Base-by-base conservation (phyloP, 176 grass and related monocot species). In the Aegilops umbellulata region DNA sequence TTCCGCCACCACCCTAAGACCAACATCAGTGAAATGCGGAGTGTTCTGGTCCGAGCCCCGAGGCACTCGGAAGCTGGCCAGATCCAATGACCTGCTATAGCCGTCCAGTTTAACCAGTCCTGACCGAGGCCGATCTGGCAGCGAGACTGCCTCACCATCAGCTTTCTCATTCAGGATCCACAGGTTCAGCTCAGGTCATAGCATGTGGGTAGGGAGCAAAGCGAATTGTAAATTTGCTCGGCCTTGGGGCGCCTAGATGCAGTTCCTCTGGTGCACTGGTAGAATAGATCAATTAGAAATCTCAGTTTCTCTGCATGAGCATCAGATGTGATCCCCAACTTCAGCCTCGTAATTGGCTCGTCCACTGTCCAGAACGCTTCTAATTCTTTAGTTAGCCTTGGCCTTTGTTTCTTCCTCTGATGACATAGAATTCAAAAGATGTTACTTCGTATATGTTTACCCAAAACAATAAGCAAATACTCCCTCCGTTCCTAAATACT, bases 321-420 rank as follows among this genome's bases (percentile, higher is more conserved):
- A 91, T 94, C 92, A 68, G 82, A 95, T 79, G 84, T 92, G 77
- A 92, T 86, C 55, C 86, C 88, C 64, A 92, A 74, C 22, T 94
- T 92, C 13, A 85, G 47, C 81, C 89, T 81, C 0, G 86, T 82
- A 73, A 83, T 76, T 79, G 47, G 80, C 17, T 95, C 85, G n/a
- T 95, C 94, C 23, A 84, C 34, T 22, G 85, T 81, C 74, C 87
- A 86, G 75, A 96, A 91, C 25, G 88, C 84, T 70, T 96, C 97
- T 74, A 98, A 69, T 91, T 95, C 97, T 83, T 88, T 83, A 35
- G 90, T 92, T 84, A 98, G 80, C 76, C 90, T 95, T 74, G 97
- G 97, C 46, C 97, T 81, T 82, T 94, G 74, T 76, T 92, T 92
- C 88, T 89, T 91, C 88, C 93, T 83, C 94, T 95, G 80, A 86